These are phyloP conservation scores for Juglanconis sp. DNA, from an alignment of 2,329 filamentous ascomycete species.

Conservation along the genomic window DNA sequence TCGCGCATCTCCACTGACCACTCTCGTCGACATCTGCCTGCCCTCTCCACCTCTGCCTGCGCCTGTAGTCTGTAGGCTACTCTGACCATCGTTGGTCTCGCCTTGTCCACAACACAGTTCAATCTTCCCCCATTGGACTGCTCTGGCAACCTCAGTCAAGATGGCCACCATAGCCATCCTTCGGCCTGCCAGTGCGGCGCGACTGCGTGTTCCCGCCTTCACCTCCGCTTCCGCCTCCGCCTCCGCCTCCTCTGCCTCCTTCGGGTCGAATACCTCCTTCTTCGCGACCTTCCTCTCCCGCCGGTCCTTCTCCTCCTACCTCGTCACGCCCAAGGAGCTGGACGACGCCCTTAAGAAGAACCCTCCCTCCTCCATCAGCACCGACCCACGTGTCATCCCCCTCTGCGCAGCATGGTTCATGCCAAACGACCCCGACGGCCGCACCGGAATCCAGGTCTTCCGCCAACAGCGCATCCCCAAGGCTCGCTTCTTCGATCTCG, in stretches of 20 bases:
- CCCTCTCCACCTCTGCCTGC: neutral
- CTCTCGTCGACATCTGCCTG: neutral
- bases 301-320: conserved; percentile 71
- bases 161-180: conserved; percentile 45
- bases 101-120: neutral
- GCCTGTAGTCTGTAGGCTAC: neutral
- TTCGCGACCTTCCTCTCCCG: conserved; percentile 26
- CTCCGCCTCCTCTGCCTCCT: conserved; percentile 5
- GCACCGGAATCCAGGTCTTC: conserved; percentile 78
- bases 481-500: conserved; percentile 93
- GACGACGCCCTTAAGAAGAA: conserved; percentile 79
- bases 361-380: conserved; percentile 73
- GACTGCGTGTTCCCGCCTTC: conserved; percentile 29
- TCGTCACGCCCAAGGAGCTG: conserved; percentile 82
- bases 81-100: neutral
- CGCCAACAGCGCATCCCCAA: conserved; percentile 79
- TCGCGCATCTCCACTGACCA: neutral
- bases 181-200: conserved; percentile 37
- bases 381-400: conserved; percentile 78
- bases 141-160: conserved; percentile 12
- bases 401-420: conserved; percentile 95
- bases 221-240: neutral
- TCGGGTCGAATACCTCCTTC: conserved; percentile 18
- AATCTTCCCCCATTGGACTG: neutral
- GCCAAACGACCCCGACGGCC: conserved; percentile 71